A percentile compares a stretch with the other conserved stretches of the same genome.
Conservation (phyloP, 225 moss, liverwort and hornwort species). For the Bryoerythrophyllum caledonicum region DNA sequence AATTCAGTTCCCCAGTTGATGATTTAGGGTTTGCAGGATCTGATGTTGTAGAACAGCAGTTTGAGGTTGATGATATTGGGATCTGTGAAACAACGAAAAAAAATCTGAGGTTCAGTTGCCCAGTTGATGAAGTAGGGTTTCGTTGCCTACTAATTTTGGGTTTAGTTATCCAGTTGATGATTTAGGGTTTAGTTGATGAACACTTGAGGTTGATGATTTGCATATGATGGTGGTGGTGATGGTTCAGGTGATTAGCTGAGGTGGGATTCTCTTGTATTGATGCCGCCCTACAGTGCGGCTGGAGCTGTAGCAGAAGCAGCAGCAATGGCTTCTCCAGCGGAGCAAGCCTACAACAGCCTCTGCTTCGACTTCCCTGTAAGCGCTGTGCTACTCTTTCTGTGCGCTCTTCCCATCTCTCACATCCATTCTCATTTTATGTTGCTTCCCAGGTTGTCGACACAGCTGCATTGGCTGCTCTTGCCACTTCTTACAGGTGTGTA, state of each 20-base stretch:
- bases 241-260: slow-evolving; percentile 25
- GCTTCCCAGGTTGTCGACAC: slow-evolving; percentile 61
- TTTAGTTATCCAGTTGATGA: neutral
- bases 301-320: slow-evolving; percentile 44
- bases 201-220: too few species aligned
- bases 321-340: slow-evolving; percentile 46
- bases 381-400: neutral
- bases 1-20: too few species aligned
- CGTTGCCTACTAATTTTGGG: too few species aligned
- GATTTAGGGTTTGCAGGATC: too few species aligned
- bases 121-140: too few species aligned
- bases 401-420: neutral
- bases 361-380: slow-evolving; percentile 86
- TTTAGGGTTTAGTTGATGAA: neutral
- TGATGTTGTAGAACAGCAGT: too few species aligned
- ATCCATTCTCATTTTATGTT: neutral
- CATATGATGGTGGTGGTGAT: slow-evolving; percentile 6
- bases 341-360: slow-evolving; percentile 76
- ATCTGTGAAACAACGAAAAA: too few species aligned
- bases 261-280: slow-evolving; percentile 9
- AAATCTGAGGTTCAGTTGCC: too few species aligned
- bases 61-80: too few species aligned
- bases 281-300: slow-evolving; percentile 63
- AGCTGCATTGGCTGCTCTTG: slow-evolving; percentile 67
- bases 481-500: slow-evolving; percentile 56